phyloP scores from a whole-genome alignment of 2,329 filamentous ascomycete genomes.

The Orbilia brochopaga region DNA sequence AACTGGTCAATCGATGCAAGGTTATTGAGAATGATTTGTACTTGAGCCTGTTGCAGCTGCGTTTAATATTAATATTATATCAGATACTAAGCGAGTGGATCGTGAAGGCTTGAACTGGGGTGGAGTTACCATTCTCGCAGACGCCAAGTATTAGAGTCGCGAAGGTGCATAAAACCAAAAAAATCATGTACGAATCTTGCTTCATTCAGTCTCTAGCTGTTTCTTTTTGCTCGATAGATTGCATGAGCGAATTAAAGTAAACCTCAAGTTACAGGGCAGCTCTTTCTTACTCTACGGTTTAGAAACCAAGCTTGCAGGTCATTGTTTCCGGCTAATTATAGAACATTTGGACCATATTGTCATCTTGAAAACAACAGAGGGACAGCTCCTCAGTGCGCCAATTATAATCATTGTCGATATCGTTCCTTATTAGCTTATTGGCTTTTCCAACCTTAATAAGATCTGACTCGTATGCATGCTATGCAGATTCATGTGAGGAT shows the following conservation, averaged over 20 bases:
- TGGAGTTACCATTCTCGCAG: slow-evolving; percentile 50
- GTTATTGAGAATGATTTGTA: slow-evolving; percentile 29
- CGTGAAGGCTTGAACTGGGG: slow-evolving; percentile 41
- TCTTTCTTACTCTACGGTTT: too few relatives aligned
- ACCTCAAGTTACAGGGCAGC: not conserved
- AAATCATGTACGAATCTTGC: slow-evolving; percentile 4
- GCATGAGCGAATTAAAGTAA: not conserved
- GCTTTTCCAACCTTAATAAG: too few relatives aligned
- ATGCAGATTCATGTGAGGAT: too few relatives aligned
- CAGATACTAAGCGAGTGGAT: slow-evolving; percentile 49
- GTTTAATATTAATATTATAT: slow-evolving; percentile 31
- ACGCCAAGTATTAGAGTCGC: slow-evolving; percentile 45
- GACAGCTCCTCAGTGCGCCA: slow-evolving; percentile 35
- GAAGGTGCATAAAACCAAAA: slow-evolving; percentile 24
- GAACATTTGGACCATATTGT: not conserved
- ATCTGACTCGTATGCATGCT: too few relatives aligned
- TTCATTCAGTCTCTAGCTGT: not conserved
- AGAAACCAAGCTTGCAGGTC: not conserved
- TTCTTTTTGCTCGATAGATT: not conserved
- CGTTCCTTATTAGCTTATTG: too few relatives aligned
- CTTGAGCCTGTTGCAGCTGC: slow-evolving; percentile 30
- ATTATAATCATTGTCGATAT: slow-evolving; percentile 15
- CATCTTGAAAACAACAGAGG: not conserved
- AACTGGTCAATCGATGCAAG: slow-evolving; percentile 43
- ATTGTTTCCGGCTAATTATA: not conserved